phyloP scores from a whole-genome alignment of 2,329 filamentous ascomycete species.

The Colletotrichum theobromicola region DNA sequence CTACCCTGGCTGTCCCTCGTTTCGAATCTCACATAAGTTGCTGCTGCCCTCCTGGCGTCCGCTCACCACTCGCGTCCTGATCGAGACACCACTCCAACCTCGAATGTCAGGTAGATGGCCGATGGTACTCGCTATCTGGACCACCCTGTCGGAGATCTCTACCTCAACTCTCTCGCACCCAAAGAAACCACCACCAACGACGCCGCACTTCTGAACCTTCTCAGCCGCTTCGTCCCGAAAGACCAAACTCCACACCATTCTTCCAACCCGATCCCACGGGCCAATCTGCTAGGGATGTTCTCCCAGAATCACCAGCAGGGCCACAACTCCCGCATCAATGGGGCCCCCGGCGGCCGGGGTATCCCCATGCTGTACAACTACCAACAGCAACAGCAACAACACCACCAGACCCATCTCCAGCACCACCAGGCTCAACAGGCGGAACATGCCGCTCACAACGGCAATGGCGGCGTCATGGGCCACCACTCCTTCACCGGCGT shows the following conservation, averaged over 20 bases:
- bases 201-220: constrained; percentile 38
- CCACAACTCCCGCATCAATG: constrained; percentile 79
- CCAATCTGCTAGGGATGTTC: constrained; percentile 65
- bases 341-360: constrained; percentile 64
- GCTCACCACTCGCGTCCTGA: constrained; percentile 15
- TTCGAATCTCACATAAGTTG: constrained; percentile 35
- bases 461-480: constrained; percentile 58
- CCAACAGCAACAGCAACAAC: constrained; percentile 64
- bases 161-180: constrained; percentile 45
- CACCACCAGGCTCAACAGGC: constrained; percentile 66
- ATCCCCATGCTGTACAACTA: constrained; percentile 74
- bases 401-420: constrained; percentile 69
- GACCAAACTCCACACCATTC: constrained; percentile 25
- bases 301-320: constrained; percentile 74
- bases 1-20: constrained; percentile 33
- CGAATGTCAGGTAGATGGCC: constrained; percentile 64
- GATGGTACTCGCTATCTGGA: constrained; percentile 71
- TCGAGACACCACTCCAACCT: constrained; percentile 11
- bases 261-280: constrained; percentile 27
- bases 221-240: constrained; percentile 35
- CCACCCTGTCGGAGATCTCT: constrained; percentile 63
- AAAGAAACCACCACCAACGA: constrained; percentile 53
- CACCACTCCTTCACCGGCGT: constrained; percentile 69
- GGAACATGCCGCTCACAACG: constrained; percentile 60
- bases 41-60: constrained; percentile 22